Base-by-base conservation (phyloP, 2,329 filamentous ascomycete species). In the Pleoardoris graminearum region DNA sequence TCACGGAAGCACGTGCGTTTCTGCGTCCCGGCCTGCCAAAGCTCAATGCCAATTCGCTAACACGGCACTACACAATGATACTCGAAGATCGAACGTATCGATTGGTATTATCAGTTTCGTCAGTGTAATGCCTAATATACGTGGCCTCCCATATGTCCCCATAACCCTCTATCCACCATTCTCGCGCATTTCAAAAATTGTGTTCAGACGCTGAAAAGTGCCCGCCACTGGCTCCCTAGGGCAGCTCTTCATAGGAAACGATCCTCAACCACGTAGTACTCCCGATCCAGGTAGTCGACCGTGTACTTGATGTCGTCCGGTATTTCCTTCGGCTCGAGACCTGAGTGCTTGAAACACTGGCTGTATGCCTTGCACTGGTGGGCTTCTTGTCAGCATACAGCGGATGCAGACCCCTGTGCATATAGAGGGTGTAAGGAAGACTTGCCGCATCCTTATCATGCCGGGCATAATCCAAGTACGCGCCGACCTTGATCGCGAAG, bases 381-480 rank as follows among this genome's bases (percentile, higher is more conserved):
- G n/a, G n/a, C n/a, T 6, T 10, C 4, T 3, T 30, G 27, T 60
- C 30, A 29, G 33, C 29, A n/a, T n/a, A n/a, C n/a, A n/a, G n/a
- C n/a, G n/a, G n/a, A n/a, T n/a, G n/a, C n/a, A n/a, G n/a, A n/a
- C n/a, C n/a, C n/a, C n/a, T n/a, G n/a, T n/a, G n/a, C n/a, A n/a
- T n/a, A n/a, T n/a, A n/a, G n/a, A n/a, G 27, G 27, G 27, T 29
- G 27, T 12, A 29, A 30, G n/a, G n/a, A n/a, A n/a, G n/a, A 27
- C 10, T 8, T 25, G 4, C n/a, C 17, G 10, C 33, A 4, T 63
- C 49, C 29, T 57, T 46, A 44, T 66, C 65, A 21, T 59, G 47
- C 27, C 54, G 38, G 10, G 62, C 62, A 35, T 69, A 69, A 23
- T 57, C 49, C 39, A 63, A 56, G 44, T 66, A 65, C 1, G 64